Evolutionary conservation across 2,329 filamentous ascomycete species (phyloP).

Genomic region (Neopestalotiopsis sp.): DNA sequence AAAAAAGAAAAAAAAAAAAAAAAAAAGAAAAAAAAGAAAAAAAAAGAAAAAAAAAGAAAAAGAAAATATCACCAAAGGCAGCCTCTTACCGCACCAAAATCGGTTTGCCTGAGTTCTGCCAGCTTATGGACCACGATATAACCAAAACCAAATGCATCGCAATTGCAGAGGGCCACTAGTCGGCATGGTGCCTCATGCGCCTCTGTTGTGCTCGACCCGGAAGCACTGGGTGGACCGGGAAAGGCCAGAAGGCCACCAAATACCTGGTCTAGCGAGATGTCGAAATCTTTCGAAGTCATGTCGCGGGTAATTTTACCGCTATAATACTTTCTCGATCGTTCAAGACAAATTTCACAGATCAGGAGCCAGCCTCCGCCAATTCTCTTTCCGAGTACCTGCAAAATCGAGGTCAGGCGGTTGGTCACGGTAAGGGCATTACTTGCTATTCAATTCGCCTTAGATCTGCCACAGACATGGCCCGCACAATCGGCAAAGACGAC

Average conservation of each 20-base stretch:
- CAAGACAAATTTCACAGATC: not conserved
- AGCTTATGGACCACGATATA: not conserved
- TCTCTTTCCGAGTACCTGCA: not conserved
- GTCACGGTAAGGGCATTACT: no score
- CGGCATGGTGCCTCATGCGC: not conserved
- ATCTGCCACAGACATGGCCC: not conserved
- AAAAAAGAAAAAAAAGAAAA: no score
- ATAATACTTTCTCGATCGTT: not conserved
- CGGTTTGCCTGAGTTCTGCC: not conserved
- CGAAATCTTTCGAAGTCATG: not conserved
- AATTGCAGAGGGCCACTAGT: not conserved
- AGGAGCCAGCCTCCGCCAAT: not conserved
- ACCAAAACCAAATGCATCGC: not conserved
- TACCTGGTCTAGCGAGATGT: not conserved
- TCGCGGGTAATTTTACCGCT: not conserved
- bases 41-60: no score
- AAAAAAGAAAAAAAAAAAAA: no score
- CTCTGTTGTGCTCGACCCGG: not conserved
- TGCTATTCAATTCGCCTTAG: not conserved
- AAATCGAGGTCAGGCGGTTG: not conserved
- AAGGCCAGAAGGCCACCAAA: not conserved
- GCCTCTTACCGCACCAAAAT: not conserved
- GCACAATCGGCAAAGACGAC: not conserved
- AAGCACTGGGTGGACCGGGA: not conserved
- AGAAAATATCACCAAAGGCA: not conserved